These are phyloP conservation scores for Hemisphaericaspora nanyangensis DNA, from an alignment of 805 yeast genomes.

Conservation along the genomic window DNA sequence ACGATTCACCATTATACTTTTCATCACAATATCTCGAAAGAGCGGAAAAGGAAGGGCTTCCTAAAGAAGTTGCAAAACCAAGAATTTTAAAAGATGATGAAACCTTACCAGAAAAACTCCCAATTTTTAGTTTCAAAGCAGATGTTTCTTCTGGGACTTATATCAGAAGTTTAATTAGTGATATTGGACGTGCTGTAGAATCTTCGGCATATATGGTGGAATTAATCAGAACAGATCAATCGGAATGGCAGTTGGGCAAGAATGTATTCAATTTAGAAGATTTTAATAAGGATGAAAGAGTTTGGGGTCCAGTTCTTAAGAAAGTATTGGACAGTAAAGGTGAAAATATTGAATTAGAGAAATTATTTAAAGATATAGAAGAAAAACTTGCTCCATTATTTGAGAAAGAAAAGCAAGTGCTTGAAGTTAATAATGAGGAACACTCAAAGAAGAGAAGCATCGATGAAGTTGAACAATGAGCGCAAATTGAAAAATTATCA, in stretches of 20 bases:
- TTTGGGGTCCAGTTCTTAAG: constrained; percentile 68
- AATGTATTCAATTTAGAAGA: constrained; percentile 66
- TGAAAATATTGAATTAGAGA: constrained; percentile 19
- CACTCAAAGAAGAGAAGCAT: constrained; percentile 17
- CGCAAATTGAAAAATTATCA: neutral
- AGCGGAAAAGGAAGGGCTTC: constrained; percentile 38
- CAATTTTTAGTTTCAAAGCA: constrained; percentile 67
- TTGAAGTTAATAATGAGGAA: neutral
- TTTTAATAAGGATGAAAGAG: constrained; percentile 55
- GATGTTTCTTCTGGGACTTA: constrained; percentile 94
- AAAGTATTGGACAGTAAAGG: constrained; percentile 45
- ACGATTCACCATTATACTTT: constrained; percentile 59
- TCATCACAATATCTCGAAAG: constrained; percentile 51
- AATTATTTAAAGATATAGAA: constrained; percentile 16
- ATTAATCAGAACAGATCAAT: constrained; percentile 69
- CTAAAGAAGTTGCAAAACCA: constrained; percentile 36
- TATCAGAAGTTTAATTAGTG: constrained; percentile 85
- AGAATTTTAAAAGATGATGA: constrained; percentile 35
- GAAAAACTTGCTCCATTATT: constrained; percentile 2
- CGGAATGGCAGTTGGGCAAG: constrained; percentile 75
- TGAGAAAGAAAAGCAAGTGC: neutral
- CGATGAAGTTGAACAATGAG: constrained; percentile 14
- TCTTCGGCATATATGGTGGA: constrained; percentile 87
- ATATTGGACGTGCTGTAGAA: constrained; percentile 76
- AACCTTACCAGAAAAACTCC: constrained; percentile 49